Evolutionary conservation across 805 yeast genomes (phyloP), one percentile per base, ranked within the genome.

Genomic region (Ogataea pilisensis): DNA sequence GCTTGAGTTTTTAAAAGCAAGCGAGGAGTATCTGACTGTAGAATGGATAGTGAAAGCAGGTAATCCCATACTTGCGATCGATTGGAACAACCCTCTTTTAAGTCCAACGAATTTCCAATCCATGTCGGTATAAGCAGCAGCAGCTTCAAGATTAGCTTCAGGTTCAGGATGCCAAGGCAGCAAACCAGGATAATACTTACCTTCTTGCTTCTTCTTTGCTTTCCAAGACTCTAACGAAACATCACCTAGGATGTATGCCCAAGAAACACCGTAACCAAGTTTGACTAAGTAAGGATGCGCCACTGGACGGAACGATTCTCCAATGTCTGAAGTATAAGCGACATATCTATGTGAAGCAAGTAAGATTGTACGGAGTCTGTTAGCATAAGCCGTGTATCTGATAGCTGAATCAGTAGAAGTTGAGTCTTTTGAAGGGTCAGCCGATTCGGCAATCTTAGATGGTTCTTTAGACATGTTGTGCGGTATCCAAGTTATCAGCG

Each of bases 1-100:
- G 35, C 68, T 64, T 38, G 73, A 60, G 57, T 80, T 78, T 58
- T 80, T 80, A 58, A 86, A 77, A 24, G 79, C 63, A 17, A 65
- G 41, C 2, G 86, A 80, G 2, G 88, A 77, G 56, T 85, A 84
- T 49, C 82, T 72, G 31, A 85, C 95, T 5, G 81, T 68, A 2
- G 84, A 72, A 58, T 85, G 95, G 52, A 85, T 85, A 5, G 95
- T 85, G 61, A 85, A 79, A 3, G 95, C 95, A 8, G 95, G 95
- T 31, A 85, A 69, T 13, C 86, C 91, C 93, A 85, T 86, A 34
- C 87, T 79, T 2, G 95, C 95, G 47, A 86, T 70, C 48, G 83
- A 71, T 61, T 85, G 95, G 67, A 85, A 85, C 20, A 85, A 53
- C n/a, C 85, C 89, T 58, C 95, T 73, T 58, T 85, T 80, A 30